A percentile compares a stretch with the other conserved stretches of the same genome.
phyloP scores from a whole-genome alignment of 768 basidiomycete genomes.

The Amanita brunnescens region DNA sequence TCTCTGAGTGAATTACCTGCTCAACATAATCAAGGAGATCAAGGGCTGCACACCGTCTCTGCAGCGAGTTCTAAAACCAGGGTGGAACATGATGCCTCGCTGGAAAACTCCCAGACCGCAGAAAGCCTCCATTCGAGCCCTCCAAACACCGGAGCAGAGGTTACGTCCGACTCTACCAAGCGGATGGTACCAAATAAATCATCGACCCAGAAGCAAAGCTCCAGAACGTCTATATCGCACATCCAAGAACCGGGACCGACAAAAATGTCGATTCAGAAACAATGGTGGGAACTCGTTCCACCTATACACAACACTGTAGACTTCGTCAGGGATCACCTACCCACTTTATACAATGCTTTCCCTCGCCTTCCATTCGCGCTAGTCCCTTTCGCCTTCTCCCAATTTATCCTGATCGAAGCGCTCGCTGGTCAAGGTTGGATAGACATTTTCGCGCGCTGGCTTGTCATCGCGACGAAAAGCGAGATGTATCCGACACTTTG shows the following conservation, averaged over 20 bases:
- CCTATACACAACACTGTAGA: no score
- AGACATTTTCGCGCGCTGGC: constrained; percentile 67
- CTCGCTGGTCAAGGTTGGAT: constrained; percentile 85
- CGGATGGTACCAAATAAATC: constrained; percentile 13
- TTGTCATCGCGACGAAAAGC: constrained; percentile 33
- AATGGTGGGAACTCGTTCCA: neutral
- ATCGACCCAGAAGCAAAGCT: neutral
- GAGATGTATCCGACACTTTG: constrained; percentile 46
- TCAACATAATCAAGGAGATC: no score
- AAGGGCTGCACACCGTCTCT: no score
- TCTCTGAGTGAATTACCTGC: no score
- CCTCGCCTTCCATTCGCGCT: constrained; percentile 72
- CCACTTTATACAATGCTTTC: constrained; percentile 59
- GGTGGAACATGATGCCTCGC: no score
- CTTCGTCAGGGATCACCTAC: constrained; percentile 22
- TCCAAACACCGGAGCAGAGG: no score
- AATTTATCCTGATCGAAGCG: constrained; percentile 89
- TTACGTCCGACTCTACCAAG: no score
- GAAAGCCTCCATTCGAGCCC: no score
- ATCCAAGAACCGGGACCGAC: neutral
- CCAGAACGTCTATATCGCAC: neutral
- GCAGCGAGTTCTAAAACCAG: no score
- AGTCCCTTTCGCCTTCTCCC: constrained; percentile 86
- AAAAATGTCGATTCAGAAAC: neutral
- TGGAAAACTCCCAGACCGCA: no score